Conservation (phyloP, 2,329 filamentous ascomycete species). For the Samsoniella hepiali region DNA sequence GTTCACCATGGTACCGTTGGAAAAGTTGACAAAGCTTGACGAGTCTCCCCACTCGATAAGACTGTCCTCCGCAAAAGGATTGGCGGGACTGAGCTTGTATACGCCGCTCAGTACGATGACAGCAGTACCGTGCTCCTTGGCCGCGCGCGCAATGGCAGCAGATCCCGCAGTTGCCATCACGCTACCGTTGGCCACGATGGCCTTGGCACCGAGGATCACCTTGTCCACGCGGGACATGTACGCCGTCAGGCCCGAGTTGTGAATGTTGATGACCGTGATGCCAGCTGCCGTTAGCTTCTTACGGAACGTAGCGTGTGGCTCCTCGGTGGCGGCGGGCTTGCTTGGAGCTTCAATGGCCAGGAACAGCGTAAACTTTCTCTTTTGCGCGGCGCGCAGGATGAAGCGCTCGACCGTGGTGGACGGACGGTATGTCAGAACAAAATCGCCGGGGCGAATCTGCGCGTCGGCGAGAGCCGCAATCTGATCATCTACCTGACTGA, state of each 20-base stretch:
- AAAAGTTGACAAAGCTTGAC: constrained; percentile 70
- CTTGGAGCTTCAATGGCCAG: constrained; percentile 64
- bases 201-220: constrained; percentile 84
- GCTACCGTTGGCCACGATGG: constrained; percentile 83
- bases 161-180: constrained; percentile 83
- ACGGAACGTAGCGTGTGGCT: constrained; percentile 55
- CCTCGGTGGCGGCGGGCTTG: constrained; percentile 34
- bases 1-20: constrained; percentile 75
- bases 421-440: constrained; percentile 84
- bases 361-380: constrained; percentile 88
- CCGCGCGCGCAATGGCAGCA: constrained; percentile 77
- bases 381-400: constrained; percentile 78
- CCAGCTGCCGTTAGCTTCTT: constrained; percentile 77
- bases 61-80: constrained; percentile 76
- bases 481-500: constrained; percentile 88
- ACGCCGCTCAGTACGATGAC: constrained; percentile 88
- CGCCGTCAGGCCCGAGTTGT: constrained; percentile 82
- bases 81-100: constrained; percentile 90
- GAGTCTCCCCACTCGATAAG: constrained; percentile 86
- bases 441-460: constrained; percentile 89
- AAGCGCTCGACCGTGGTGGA: constrained; percentile 87
- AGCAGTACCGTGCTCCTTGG: constrained; percentile 74
- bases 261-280: constrained; percentile 77
- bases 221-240: constrained; percentile 96
- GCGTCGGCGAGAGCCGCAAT: constrained; percentile 85